A percentile compares a stretch with the other conserved stretches of the same genome.
phyloP scores from a whole-genome alignment of 805 yeast species.

The Pichia eremophila region DNA sequence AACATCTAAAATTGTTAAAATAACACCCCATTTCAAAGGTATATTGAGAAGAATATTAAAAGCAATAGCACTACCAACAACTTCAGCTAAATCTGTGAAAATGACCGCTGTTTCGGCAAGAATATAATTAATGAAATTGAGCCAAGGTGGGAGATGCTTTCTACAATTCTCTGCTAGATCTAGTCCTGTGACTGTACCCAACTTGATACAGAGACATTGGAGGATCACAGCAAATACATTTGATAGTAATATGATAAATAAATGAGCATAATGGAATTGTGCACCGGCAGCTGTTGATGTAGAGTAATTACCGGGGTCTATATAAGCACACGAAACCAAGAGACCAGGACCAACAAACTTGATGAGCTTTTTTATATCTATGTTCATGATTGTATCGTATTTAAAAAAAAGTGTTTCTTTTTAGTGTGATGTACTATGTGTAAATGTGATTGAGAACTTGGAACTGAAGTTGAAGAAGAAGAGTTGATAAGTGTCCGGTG shows the following conservation, averaged over 20 bases:
- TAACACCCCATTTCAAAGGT: constrained; percentile 67
- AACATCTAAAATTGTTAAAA: constrained; percentile 76
- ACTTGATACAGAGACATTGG: constrained; percentile 73
- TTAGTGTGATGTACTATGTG: too few species aligned
- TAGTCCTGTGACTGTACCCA: constrained; percentile 84
- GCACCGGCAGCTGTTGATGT: constrained; percentile 89
- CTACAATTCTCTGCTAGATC: constrained; percentile 84
- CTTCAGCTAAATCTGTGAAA: constrained; percentile 91
- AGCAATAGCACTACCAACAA: constrained; percentile 87
- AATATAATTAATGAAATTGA: constrained; percentile 53
- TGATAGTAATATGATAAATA: constrained; percentile 67
- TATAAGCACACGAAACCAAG: constrained; percentile 81
- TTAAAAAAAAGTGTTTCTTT: too few species aligned
- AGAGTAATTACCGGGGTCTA: constrained; percentile 91
- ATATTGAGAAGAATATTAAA: constrained; percentile 66
- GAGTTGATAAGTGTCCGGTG: too few species aligned
- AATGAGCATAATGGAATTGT: constrained; percentile 58
- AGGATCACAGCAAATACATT: constrained; percentile 76
- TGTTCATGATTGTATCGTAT: background rate
- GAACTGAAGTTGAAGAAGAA: too few species aligned
- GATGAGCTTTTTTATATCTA: constrained; percentile 37
- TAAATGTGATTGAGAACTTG: too few species aligned
- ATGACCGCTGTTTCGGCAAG: constrained; percentile 82
- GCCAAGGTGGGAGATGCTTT: constrained; percentile 54
- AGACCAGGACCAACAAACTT: constrained; percentile 82